Conservation (phyloP, 768 basidiomycete species). For the Suillus ampliporus region DNA sequence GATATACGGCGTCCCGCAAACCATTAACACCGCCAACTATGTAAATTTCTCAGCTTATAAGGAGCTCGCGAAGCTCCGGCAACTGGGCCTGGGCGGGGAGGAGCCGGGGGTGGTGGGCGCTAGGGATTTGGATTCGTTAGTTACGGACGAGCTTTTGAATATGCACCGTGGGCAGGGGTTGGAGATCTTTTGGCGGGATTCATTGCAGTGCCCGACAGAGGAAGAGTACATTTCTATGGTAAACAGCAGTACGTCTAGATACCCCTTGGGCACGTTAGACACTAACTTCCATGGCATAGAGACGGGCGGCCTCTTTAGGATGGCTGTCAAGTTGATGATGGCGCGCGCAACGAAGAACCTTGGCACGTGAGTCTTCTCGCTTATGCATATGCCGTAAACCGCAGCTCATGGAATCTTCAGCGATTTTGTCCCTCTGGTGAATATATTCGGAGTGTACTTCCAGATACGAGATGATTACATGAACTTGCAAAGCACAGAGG, state of each 20-base stretch:
- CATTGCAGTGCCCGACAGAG: conserved; percentile 88
- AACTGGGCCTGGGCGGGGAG: not conserved
- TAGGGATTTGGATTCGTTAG: conserved; percentile 65
- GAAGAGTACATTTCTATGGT: conserved; percentile 97
- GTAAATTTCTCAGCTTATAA: conserved; percentile 95
- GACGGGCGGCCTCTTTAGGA: conserved; percentile 90
- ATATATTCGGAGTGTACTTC: conserved; percentile 92
- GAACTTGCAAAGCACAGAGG: conserved; percentile 90
- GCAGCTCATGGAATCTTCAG: conserved; percentile 41
- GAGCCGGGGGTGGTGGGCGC: conserved; percentile 58
- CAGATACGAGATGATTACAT: conserved; percentile 98
- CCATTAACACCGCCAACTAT: conserved; percentile 97
- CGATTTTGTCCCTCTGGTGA: conserved; percentile 91
- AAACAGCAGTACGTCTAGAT: conserved; percentile 76
- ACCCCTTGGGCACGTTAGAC: conserved; percentile 23
- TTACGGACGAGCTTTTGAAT: conserved; percentile 67
- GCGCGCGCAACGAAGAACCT: conserved; percentile 72
- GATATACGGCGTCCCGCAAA: conserved; percentile 96
- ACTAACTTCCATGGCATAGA: conserved; percentile 52
- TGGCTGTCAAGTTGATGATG: conserved; percentile 97
- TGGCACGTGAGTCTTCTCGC: conserved; percentile 51
- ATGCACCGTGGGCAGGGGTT: conserved; percentile 95
- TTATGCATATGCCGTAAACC: not conserved
- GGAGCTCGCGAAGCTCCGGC: conserved; percentile 54
- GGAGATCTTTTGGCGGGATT: conserved; percentile 94